Evolutionary conservation across 2,329 filamentous ascomycete genomes (phyloP), one percentile per base, ranked within the genome.

Genomic region (Colletotrichum euphorbiae): DNA sequence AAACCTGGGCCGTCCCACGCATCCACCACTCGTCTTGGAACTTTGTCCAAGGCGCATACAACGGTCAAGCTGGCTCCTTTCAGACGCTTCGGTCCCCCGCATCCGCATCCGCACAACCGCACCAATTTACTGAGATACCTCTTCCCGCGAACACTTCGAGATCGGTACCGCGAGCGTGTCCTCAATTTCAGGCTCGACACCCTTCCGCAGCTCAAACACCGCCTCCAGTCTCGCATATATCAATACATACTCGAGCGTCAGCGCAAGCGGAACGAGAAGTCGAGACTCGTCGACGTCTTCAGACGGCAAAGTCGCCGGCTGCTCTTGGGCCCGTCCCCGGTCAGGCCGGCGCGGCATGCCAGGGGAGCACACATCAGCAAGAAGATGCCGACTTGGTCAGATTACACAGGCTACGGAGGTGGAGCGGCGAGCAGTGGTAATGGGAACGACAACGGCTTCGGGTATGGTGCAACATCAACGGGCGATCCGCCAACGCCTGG

Each of bases 191-290:
- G 89, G 70, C 87, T 93, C 85, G 89, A 94, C 73, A 92, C 88
- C 5, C 79, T 97, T 24, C 92, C 93, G 12, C 82, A 84, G 57
- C 85, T 93, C 73, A 92, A 91, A 74, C 88, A 90, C 76, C 84
- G 86, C 60, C 81, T 93, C 8, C 93, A 97, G 79, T 90, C 90
- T 42, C 88, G 89, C 63, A 89, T 97, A 71, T 97, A 96, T 76
- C 86, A 85, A 51, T 92, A 90, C 71, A 84, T 97, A 64, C 81
- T 94, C 70, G 83, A 85, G 72, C 87, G 87, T 57, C 90, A 93
- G 78, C 83, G 80, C 54, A 85, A 81, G 72, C 83, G 85, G 69
- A 78, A 80, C 72, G 81, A 85, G 71, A 81, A 82, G 75, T 82
- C 78, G 71, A 79, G 81, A 55, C 76, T 85, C 69, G 73, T 85